Percentiles rank a stretch among this genome's conserved stretches.
phyloP scores from a whole-genome alignment of 495 filamentous ascomycete genomes.

The Cudoniella acicularis region DNA sequence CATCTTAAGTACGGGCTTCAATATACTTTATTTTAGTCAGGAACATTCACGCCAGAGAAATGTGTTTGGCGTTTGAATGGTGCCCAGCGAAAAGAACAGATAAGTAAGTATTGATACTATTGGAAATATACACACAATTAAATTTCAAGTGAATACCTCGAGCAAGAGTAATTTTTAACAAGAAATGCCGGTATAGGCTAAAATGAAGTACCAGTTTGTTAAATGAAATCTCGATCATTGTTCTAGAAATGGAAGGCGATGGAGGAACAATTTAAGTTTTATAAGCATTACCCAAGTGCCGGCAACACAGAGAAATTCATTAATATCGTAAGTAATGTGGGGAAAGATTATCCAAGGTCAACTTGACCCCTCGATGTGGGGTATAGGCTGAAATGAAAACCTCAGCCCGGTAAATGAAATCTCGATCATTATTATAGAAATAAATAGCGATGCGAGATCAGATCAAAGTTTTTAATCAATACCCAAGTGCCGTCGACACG shows the following conservation, averaged over 20 bases:
- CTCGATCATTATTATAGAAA: neutral
- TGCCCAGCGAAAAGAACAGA: too few relatives aligned
- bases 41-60: neutral
- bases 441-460: neutral
- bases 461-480: neutral
- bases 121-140: neutral
- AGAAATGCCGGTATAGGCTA: neutral
- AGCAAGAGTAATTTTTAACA: neutral
- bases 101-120: too few relatives aligned
- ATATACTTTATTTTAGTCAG: neutral
- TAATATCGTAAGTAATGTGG: neutral
- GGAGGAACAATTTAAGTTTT: neutral
- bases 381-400: neutral
- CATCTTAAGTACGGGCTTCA: neutral
- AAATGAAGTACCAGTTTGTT: neutral
- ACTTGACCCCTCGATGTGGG: neutral
- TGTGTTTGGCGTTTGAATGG: neutral
- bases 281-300: neutral
- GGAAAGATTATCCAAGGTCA: neutral
- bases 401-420: neutral
- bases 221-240: neutral
- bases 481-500: neutral
- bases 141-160: neutral
- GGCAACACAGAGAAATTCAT: neutral
- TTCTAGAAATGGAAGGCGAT: neutral